A percentile compares a stretch with the other conserved stretches of the same genome.
Evolutionary conservation across 768 basidiomycete species (phyloP).

Genomic region (Mycena rosella): DNA sequence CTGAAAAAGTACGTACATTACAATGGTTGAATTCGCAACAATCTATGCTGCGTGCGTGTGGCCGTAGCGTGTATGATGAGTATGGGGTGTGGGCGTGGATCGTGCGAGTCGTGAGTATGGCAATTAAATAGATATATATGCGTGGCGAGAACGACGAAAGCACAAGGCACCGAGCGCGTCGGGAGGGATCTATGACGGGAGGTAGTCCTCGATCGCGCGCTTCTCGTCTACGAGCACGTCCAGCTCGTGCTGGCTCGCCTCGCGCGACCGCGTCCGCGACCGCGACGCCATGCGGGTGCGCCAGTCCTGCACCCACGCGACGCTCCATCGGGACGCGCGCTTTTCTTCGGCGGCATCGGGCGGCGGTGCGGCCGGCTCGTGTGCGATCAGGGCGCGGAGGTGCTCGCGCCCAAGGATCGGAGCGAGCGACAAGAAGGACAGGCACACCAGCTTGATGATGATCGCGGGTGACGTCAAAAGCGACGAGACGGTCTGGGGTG

Average conservation of each 20-base stretch:
- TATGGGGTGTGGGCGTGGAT: neutral
- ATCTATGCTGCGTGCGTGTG: conserved; percentile 23
- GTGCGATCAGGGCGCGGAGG: conserved; percentile 68
- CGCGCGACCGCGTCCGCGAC: conserved; percentile 60
- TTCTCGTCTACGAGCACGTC: conserved; percentile 71
- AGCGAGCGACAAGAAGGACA: conserved; percentile 87
- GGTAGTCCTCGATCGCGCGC: conserved; percentile 56
- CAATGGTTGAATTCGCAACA: conserved; percentile 14
- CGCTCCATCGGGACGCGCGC: conserved; percentile 59
- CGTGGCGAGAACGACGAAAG: conserved; percentile 1
- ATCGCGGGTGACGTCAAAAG: conserved; percentile 88
- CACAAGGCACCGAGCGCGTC: neutral
- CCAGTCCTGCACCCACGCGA: conserved; percentile 75
- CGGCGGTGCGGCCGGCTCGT: conserved; percentile 36
- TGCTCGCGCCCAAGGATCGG: conserved; percentile 85
- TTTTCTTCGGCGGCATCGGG: conserved; percentile 47
- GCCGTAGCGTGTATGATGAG: neutral
- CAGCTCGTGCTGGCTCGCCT: conserved; percentile 59
- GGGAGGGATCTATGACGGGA: conserved; percentile 18
- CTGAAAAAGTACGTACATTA: conserved; percentile 20
- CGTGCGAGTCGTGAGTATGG: conserved; percentile 16
- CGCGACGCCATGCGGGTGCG: conserved; percentile 66
- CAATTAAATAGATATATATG: conserved; percentile 10
- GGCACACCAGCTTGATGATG: conserved; percentile 83
- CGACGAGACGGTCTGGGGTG: conserved; percentile 84